These are phyloP conservation scores for Sphagnum fallax DNA, from an alignment of 228 moss, liverwort and hornwort species.

Conservation along the genomic window DNA sequence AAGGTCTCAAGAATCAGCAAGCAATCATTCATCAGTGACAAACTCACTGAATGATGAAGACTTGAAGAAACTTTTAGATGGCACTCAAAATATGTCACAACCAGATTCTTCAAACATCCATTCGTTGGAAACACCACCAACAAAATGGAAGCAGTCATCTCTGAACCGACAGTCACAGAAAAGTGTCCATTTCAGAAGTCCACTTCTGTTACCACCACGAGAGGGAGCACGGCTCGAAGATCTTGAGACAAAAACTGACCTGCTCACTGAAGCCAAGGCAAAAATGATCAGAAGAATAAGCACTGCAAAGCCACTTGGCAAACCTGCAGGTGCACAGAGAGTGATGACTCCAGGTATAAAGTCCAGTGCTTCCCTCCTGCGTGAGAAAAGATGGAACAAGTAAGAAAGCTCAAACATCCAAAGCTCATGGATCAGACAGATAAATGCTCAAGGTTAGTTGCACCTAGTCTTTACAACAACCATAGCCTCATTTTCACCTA, in stretches of 20 bases:
- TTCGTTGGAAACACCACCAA: constrained; percentile 30
- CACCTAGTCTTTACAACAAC: too few relatives aligned
- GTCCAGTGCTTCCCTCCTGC: constrained; percentile 22
- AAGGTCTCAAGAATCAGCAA: constrained; percentile 56
- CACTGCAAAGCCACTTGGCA: too few relatives aligned
- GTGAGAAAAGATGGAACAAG: constrained; percentile 82
- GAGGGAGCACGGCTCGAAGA: constrained; percentile 19
- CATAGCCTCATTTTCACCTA: too few relatives aligned
- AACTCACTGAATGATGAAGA: constrained; percentile 46
- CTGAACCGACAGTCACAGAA: constrained; percentile 14
- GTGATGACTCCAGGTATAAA: constrained; percentile 19
- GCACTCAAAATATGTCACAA: too few relatives aligned
- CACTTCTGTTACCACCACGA: constrained; percentile 36
- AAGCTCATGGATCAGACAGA: too few relatives aligned
- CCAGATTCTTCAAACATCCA: constrained; percentile 23
- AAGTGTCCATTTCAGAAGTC: constrained; percentile 47
- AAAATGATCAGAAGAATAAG: constrained; percentile 7
- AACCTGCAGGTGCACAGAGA: constrained; percentile 16
- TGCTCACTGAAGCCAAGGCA: constrained; percentile 4
- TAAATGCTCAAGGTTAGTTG: too few relatives aligned
- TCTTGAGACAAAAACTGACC: constrained; percentile 21
- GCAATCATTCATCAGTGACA: constrained; percentile 20
- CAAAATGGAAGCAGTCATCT: constrained; percentile 8
- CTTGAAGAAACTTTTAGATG: constrained; percentile 18
- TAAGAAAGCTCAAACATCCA: constrained; percentile 16